Evolutionary conservation across 805 yeast genomes (phyloP), one percentile per base, ranked within the genome.

Genomic region (Nadsonia fulvescens): DNA sequence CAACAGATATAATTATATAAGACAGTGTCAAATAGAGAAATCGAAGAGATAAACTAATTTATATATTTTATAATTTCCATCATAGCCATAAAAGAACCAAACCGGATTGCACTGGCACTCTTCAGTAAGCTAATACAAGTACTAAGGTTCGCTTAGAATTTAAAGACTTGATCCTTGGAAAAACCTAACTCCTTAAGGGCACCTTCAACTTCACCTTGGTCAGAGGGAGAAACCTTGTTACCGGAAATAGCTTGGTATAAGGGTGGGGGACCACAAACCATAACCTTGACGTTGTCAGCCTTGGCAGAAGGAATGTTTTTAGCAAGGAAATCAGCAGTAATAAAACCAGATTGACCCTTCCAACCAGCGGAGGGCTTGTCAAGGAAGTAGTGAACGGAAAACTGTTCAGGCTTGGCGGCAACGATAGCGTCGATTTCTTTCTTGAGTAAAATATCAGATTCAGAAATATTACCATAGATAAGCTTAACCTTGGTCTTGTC

Each of bases 201-300:
- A 46, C 98, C 98, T 15, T 72, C 59, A 31, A 89, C 66, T 55
- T 78, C 93, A 55, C 98, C 98, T 63, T 89, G 98, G 48, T 83
- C 95, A 29, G 71, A 43, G 40, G 93, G 91, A 27, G 89, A 70
- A 24, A 56, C 61, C 66, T 86, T 86, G 41, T 53, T 51, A 46
- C 98, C 98, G 14, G 93, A 78, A 39, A 82, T 45, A 32, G 93
- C 82, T 29, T 74, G 62, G 71, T 78, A 78, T 49, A 89, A 63
- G 21, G 77, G 76, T 44, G 93, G 92, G 33, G 98, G 98, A 30
- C 98, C 98, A 54, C 98, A 89, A 31, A 86, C 76, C 42, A 77
- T 86, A 32, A 83, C 65, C 46, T 73, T 75, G 42, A 66, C 58
- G 52, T 72, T 66, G 31, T 68, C 75, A 25, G 54, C 61, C 12